A percentile compares a stretch with the other conserved stretches of the same genome.
Evolutionary conservation across 805 yeast species (phyloP).

Genomic region (Starmerella kuoi): DNA sequence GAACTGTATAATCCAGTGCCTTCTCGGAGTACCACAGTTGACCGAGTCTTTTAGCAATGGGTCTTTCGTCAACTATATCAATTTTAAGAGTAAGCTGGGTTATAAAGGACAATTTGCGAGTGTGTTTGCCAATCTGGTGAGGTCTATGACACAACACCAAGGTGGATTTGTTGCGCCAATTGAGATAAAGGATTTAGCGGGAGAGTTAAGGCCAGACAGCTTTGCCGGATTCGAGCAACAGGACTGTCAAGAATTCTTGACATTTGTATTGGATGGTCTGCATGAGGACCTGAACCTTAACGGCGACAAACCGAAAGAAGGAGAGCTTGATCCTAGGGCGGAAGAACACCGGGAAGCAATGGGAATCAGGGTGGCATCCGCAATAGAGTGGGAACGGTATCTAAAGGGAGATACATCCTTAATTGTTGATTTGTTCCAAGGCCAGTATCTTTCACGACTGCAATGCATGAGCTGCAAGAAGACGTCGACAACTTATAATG

Average conservation of each 20-base stretch:
- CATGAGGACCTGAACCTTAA: slow-evolving; percentile 73
- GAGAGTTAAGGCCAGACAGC: slow-evolving; percentile 45
- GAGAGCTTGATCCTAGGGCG: slow-evolving; percentile 57
- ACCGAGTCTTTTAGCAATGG: slow-evolving; percentile 50
- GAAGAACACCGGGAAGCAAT: slow-evolving; percentile 59
- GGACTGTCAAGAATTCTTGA: slow-evolving; percentile 73
- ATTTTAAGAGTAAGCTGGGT: slow-evolving; percentile 61
- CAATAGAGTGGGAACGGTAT: slow-evolving; percentile 87
- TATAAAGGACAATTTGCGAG: slow-evolving; percentile 67
- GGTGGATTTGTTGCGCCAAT: slow-evolving; percentile 45
- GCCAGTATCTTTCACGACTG: slow-evolving; percentile 73
- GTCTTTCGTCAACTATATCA: slow-evolving; percentile 53
- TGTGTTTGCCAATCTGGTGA: slow-evolving; percentile 49
- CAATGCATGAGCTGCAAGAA: slow-evolving; percentile 58
- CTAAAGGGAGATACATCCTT: slow-evolving; percentile 65
- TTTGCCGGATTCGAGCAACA: slow-evolving; percentile 66
- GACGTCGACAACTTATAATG: slow-evolving; percentile 76
- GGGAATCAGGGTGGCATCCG: slow-evolving; percentile 68
- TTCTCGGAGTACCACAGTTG: slow-evolving; percentile 59
- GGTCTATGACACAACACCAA: slow-evolving; percentile 33
- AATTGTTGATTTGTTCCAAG: slow-evolving; percentile 73
- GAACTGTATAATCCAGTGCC: slow-evolving; percentile 82
- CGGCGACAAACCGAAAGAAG: slow-evolving; percentile 41
- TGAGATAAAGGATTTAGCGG: slow-evolving; percentile 54
- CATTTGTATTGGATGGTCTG: slow-evolving; percentile 58